Percentiles rank a stretch among this genome's conserved stretches.
These are phyloP conservation scores for Gonapodya prolifera DNA, from an alignment of 192 early-diverging fungal genomes.

Conservation along the genomic window DNA sequence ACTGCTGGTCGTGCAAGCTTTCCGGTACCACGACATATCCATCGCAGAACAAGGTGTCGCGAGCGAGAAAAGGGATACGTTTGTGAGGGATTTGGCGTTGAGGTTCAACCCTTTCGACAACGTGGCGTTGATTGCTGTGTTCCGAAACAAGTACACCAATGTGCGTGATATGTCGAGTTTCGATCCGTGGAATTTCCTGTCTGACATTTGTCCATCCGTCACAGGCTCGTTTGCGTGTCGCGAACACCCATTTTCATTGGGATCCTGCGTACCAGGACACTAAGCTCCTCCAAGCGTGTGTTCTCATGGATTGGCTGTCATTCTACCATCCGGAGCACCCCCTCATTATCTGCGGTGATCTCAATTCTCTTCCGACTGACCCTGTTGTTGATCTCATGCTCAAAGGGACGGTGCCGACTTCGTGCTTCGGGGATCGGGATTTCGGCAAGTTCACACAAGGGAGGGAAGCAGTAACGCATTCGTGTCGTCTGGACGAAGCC, in stretches of 20 bases:
- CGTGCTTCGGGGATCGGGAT: neutral
- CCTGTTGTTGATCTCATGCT: constrained; percentile 29
- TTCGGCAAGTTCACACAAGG: neutral
- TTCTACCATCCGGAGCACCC: constrained; percentile 17
- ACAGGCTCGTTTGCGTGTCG: constrained; percentile 20
- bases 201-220: no score
- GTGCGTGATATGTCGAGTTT: no score
- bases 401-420: constrained; percentile 18
- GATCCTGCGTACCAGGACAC: constrained; percentile 25
- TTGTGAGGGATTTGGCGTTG: neutral
- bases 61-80: no score
- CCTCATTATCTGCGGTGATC: constrained; percentile 27
- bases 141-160: constrained; percentile 14
- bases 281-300: constrained; percentile 29
- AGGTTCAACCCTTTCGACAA: constrained; percentile 14
- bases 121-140: constrained; percentile 20
- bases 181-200: no score
- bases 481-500: constrained; percentile 9
- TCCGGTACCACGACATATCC: constrained; percentile 22
- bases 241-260: constrained; percentile 39
- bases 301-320: constrained; percentile 31
- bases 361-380: constrained; percentile 25
- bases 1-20: constrained; percentile 20
- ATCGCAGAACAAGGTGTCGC: constrained; percentile 7
- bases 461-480: constrained; percentile 5